Conservation (phyloP, 805 yeast genomes). For the Ogataea glucozyma region DNA sequence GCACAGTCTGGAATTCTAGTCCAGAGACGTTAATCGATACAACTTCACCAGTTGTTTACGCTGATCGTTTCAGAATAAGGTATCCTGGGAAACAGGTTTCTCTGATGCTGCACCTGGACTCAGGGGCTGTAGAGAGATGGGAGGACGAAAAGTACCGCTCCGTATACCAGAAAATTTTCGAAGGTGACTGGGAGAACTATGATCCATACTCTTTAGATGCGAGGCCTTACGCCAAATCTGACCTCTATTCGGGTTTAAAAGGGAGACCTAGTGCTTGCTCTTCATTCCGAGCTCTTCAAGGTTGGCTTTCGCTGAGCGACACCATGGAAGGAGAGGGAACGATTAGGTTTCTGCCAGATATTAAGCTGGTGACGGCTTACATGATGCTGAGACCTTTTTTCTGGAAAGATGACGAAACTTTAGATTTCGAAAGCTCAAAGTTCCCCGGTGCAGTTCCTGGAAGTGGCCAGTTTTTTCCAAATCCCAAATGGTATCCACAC, state of each 20-base stretch:
- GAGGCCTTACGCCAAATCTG: slow-evolving; percentile 37
- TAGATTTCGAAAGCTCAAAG: slow-evolving; percentile 35
- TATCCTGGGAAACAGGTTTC: slow-evolving; percentile 39
- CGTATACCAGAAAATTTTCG: slow-evolving; percentile 39
- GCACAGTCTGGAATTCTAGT: slow-evolving; percentile 19
- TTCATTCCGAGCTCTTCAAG: slow-evolving; percentile 43
- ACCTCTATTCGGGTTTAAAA: slow-evolving; percentile 34
- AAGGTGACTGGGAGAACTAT: slow-evolving; percentile 44
- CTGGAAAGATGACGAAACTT: slow-evolving; percentile 29
- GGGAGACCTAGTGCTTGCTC: slow-evolving; percentile 22
- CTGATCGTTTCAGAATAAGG: slow-evolving; percentile 44
- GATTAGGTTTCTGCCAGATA: slow-evolving; percentile 38
- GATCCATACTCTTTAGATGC: slow-evolving; percentile 41
- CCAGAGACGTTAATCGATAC: slow-evolving; percentile 32
- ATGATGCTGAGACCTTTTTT: slow-evolving; percentile 43
- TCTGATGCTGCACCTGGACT: slow-evolving; percentile 43
- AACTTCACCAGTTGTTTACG: slow-evolving; percentile 38
- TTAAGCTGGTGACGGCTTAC: slow-evolving; percentile 41
- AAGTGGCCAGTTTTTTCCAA: slow-evolving; percentile 35
- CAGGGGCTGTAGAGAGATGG: slow-evolving; percentile 47
- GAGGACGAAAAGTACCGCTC: slow-evolving; percentile 41
- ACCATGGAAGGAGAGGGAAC: slow-evolving; percentile 43
- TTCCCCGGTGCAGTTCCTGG: slow-evolving; percentile 43
- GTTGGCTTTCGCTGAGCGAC: slow-evolving; percentile 43
- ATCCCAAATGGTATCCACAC: slow-evolving; percentile 37